Evolutionary conservation across 805 yeast species (phyloP).

Genomic region (Dipodascopsis tothii): DNA sequence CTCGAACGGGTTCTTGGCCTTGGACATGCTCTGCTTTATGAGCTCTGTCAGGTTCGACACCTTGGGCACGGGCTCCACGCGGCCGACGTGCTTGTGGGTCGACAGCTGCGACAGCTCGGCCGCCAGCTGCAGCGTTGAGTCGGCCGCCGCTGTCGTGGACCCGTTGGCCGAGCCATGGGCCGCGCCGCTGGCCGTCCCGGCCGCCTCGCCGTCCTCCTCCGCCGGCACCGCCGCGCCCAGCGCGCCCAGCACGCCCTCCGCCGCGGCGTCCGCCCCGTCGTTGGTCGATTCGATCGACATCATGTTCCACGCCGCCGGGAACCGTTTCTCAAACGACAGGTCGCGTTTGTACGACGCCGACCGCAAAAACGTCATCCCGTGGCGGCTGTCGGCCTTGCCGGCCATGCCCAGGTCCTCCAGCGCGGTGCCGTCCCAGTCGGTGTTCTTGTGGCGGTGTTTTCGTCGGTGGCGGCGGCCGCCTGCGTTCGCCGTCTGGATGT

Average conservation of each 20-base stretch:
- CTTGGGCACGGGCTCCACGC: slow-evolving; percentile 1
- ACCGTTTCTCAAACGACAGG: slow-evolving; percentile 11
- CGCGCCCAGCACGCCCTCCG: neutral
- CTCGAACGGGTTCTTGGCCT: slow-evolving; percentile 32
- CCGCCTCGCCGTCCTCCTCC: neutral
- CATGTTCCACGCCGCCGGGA: slow-evolving; percentile 8
- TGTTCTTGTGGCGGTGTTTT: neutral
- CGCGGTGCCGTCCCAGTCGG: slow-evolving; percentile 1
- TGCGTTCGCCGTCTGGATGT: slow-evolving; percentile 6
- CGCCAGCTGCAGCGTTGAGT: neutral
- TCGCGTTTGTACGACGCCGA: slow-evolving; percentile 15
- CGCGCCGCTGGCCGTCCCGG: neutral
- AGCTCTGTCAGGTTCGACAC: slow-evolving; percentile 25
- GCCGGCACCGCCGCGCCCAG: neutral
- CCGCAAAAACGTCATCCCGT: slow-evolving; percentile 16
- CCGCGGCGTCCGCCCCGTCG: neutral
- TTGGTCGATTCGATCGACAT: slow-evolving; percentile 12
- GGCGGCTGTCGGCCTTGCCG: slow-evolving; percentile 14
- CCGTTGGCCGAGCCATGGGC: neutral
- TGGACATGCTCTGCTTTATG: slow-evolving; percentile 28
- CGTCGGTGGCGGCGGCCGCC: neutral
- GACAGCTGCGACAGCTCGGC: neutral
- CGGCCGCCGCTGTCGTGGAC: no score
- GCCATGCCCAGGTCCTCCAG: slow-evolving; percentile 15
- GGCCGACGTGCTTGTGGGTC: neutral